A percentile compares a stretch with the other conserved stretches of the same genome.
Conservation (phyloP, 352 stramenopile genomes). For the Salisapilia sapeloensis region DNA sequence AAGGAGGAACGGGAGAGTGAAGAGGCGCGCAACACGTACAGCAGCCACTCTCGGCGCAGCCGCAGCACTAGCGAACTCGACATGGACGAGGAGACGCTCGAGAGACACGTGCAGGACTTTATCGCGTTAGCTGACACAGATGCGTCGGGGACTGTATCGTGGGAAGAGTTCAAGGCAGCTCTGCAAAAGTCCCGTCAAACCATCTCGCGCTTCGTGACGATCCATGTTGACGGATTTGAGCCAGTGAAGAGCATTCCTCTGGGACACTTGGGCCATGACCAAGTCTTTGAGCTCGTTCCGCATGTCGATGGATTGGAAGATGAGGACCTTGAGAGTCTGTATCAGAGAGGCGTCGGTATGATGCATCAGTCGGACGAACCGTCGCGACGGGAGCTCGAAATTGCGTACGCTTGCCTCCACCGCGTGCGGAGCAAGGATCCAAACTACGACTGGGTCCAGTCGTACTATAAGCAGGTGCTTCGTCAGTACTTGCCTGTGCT, state of each 20-base stretch:
- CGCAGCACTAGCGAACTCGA: conserved; percentile 15
- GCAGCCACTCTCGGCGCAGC: conserved; percentile 14
- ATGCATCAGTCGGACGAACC: conserved; percentile 49
- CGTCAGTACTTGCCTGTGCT: conserved; percentile 53
- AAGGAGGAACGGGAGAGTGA: conserved; percentile 43
- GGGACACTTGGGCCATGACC: conserved; percentile 42
- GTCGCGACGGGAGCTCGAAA: conserved; percentile 34
- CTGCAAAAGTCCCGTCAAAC: conserved; percentile 61
- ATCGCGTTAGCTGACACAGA: conserved; percentile 63
- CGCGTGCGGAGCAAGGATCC: conserved; percentile 49
- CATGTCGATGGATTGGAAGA: conserved; percentile 55
- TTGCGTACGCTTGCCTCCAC: conserved; percentile 54
- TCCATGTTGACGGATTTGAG: conserved; percentile 63
- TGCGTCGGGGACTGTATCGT: conserved; percentile 57
- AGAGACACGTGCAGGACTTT: conserved; percentile 54
- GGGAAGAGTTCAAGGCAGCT: conserved; percentile 76
- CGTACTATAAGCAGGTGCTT: conserved; percentile 52
- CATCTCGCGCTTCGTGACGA: conserved; percentile 46
- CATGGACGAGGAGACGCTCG: conserved; percentile 37
- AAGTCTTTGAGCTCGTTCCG: conserved; percentile 63
- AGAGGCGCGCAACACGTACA: conserved; percentile 2
- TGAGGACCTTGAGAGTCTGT: conserved; percentile 47
- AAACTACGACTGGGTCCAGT: conserved; percentile 75
- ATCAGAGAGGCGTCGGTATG: conserved; percentile 43
- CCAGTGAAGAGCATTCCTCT: conserved; percentile 48